Percentiles rank a stretch among this genome's conserved stretches.
Conservation (phyloP, 2,329 filamentous ascomycete genomes). For the Hymenoscyphus infarciens region DNA sequence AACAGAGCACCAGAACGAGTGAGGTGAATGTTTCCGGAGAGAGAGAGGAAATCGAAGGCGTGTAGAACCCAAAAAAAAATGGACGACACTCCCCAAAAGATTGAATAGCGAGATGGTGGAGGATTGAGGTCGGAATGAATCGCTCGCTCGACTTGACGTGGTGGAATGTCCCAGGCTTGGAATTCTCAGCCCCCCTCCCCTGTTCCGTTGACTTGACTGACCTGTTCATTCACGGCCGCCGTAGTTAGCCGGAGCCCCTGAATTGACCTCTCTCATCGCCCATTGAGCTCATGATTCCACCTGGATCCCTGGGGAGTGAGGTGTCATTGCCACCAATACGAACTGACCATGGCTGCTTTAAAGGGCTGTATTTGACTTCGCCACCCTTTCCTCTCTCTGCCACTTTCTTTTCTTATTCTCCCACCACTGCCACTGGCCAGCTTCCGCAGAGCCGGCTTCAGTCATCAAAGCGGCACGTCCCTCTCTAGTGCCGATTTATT, state of each 20-base stretch:
- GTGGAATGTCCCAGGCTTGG: slow-evolving; percentile 1
- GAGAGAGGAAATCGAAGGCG: background rate
- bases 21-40: slow-evolving; percentile 40
- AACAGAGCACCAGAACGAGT: slow-evolving; percentile 53
- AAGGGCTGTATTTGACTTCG: background rate
- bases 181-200: background rate
- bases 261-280: background rate
- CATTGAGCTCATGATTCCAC: too few relatives aligned
- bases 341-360: background rate
- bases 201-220: background rate
- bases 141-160: background rate
- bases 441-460: background rate
- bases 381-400: background rate
- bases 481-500: background rate
- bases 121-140: slow-evolving; percentile 15
- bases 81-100: background rate
- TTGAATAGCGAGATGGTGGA: slow-evolving; percentile 17
- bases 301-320: background rate
- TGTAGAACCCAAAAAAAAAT: background rate
- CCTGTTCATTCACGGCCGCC: background rate
- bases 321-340: background rate
- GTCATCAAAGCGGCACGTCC: background rate
- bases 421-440: background rate
- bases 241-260: slow-evolving; percentile 1
- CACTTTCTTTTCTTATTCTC: background rate